Evolutionary conservation across 768 basidiomycete genomes (phyloP), one percentile per base, ranked within the genome.

Genomic region (Amanita jacksonii): DNA sequence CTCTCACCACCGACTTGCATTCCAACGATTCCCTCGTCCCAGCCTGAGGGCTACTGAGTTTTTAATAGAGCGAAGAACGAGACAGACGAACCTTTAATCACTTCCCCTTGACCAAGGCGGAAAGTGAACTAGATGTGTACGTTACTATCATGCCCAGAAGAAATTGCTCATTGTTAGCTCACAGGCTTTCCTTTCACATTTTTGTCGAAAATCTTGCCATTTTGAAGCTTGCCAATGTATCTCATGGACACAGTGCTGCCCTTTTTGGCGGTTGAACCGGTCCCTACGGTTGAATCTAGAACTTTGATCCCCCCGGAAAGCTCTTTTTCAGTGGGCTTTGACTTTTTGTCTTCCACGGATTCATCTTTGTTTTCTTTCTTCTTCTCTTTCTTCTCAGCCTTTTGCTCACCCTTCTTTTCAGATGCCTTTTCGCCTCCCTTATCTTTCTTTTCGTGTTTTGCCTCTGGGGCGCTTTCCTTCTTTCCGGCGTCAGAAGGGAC

Each of bases 1-100:
- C 94, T 78, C 64, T 97, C 92, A 20, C 93, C 92, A 31, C 80
- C 85, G 31, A 83, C 78, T 54, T 87, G 81, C 92, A 98, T 96
- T 25, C 94, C 94, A 23, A 70, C 79, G 45, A 97, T 71, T 31
- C 93, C 94, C 55, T 87, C 69, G 54, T 97, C 94, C 92, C 93
- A 96, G 36, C 85, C 80, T 84, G 46, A 19, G 9, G 37, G 30
- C 28, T 16, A 41, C 36, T 48, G n/a, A 44, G 12, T 31, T 30
- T 38, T 28, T n/a, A 39, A 4, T 3, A 7, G 12, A 22, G 20
- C n/a, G 25, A 16, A 18, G 1, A 19, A 41, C 35, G 23, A n/a
- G 16, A 13, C 34, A 24, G 9, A 48, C 66, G 36, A 46, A 80
- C 83, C 86, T 69, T 90, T 89, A 64, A 98, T 96, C 41, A 98